Percentiles rank a stretch among this genome's conserved stretches.
Conservation (phyloP, 2,329 filamentous ascomycete species). For the Phaeosphaeria sp. region DNA sequence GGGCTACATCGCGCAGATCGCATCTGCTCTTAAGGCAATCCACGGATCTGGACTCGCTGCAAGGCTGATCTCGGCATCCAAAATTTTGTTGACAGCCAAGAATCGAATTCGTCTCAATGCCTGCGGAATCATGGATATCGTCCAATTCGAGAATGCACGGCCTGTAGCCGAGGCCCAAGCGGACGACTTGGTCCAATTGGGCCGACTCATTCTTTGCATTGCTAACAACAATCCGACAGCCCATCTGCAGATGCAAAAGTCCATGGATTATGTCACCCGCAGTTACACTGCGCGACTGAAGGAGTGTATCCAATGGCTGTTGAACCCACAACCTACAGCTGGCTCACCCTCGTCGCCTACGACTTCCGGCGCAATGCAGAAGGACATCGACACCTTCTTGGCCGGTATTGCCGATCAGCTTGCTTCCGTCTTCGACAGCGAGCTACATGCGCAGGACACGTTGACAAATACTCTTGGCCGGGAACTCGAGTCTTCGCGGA, state of each 20-base stretch:
- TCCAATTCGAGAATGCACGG: slow-evolving; percentile 77
- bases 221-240: slow-evolving; percentile 71
- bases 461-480: slow-evolving; percentile 73
- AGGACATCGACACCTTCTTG: slow-evolving; percentile 81
- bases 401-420: slow-evolving; percentile 79
- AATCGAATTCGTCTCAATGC: slow-evolving; percentile 87
- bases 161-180: slow-evolving; percentile 79
- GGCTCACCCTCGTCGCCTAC: slow-evolving; percentile 41
- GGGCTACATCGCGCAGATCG: slow-evolving; percentile 91
- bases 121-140: slow-evolving; percentile 88
- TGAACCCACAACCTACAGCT: slow-evolving; percentile 61
- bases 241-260: slow-evolving; percentile 69
- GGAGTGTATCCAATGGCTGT: slow-evolving; percentile 81
- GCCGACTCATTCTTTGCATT: slow-evolving; percentile 81
- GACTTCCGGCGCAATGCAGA: slow-evolving; percentile 53
- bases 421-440: slow-evolving; percentile 75
- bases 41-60: slow-evolving; percentile 83
- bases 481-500: slow-evolving; percentile 88
- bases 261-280: slow-evolving; percentile 77
- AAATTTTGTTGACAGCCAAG: slow-evolving; percentile 88
- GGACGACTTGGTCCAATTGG: slow-evolving; percentile 85
- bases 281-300: slow-evolving; percentile 80
- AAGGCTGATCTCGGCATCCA: slow-evolving; percentile 83
- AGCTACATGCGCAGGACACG: slow-evolving; percentile 80
- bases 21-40: slow-evolving; percentile 85